These are phyloP conservation scores for Brassica napus DNA, from an alignment of 345 rosid species.

Conservation along the genomic window Da-Ae NC_063444.1:2922001-2922500, in stretches of 20 bases:
- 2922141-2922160: background rate
- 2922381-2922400: conserved; percentile 30
- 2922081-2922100: background rate
- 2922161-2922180: background rate
- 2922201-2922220: background rate
- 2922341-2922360: conserved; percentile 30
- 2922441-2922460: background rate
- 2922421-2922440: background rate
- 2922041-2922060: conserved; percentile 12
- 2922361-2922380: conserved; percentile 33
- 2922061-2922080: conserved; percentile 18
- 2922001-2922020: conserved; percentile 17
- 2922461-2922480: background rate
- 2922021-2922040: conserved; percentile 29
- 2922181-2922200: conserved; percentile 1
- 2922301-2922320: background rate
- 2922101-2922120: background rate
- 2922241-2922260: conserved; percentile 25
- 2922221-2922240: conserved; percentile 20
- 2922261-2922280: conserved; percentile 18
- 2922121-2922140: background rate
- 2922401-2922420: background rate
- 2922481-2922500: background rate
- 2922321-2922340: conserved; percentile 30
- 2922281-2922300: conserved; percentile 9